A percentile compares a stretch with the other conserved stretches of the same genome.
phyloP scores from a whole-genome alignment of 257 asterid species.

The Jasminum sambac region DNA sequence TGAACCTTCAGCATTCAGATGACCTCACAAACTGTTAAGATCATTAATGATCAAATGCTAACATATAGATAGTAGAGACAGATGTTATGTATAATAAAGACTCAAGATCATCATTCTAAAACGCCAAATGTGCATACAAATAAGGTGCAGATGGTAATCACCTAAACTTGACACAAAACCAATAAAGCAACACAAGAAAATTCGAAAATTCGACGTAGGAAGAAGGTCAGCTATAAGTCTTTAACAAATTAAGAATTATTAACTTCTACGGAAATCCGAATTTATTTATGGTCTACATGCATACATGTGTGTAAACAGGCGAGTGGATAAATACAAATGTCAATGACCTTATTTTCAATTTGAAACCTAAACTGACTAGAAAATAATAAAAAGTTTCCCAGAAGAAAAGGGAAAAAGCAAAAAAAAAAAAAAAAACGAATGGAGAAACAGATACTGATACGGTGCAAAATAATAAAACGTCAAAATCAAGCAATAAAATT shows the following conservation, averaged over 20 bases:
- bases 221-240: background rate
- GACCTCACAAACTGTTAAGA: background rate
- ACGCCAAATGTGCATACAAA: background rate
- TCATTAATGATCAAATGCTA: no score
- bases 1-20: background rate
- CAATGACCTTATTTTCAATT: background rate
- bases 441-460: background rate
- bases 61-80: no score
- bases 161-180: background rate
- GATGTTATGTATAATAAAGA: background rate
- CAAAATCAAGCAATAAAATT: conserved; percentile 23
- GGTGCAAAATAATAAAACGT: background rate
- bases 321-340: background rate
- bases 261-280: background rate
- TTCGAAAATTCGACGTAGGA: background rate
- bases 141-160: background rate
- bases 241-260: background rate
- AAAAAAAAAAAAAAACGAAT: background rate
- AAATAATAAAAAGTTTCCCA: background rate
- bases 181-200: background rate
- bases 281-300: background rate
- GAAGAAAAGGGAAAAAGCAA: background rate
- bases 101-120: background rate
- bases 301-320: background rate
- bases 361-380: background rate